Percentiles rank a stretch among this genome's conserved stretches.
Conservation (phyloP, 192 early-diverging fungal genomes). For the Powellomyces hirtus region DNA sequence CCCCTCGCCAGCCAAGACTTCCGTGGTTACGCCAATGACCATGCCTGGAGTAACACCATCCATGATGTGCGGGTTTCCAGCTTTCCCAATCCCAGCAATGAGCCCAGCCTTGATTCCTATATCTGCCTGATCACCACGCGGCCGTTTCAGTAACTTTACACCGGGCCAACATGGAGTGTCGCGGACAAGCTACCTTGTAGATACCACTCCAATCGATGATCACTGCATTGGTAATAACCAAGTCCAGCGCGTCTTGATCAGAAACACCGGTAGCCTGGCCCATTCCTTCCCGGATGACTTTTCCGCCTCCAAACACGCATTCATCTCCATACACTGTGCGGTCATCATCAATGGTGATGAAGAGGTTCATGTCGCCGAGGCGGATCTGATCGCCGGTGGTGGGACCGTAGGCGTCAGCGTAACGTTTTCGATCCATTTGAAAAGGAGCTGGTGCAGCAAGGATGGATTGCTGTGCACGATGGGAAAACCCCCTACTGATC, state of each 20-base stretch:
- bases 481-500: conserved; percentile 54
- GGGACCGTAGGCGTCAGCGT: conserved; percentile 90
- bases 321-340: conserved; percentile 92
- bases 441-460: conserved; percentile 54
- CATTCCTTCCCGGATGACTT: conserved; percentile 93
- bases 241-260: conserved; percentile 76
- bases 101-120: conserved; percentile 87
- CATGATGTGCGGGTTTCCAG: conserved; percentile 98
- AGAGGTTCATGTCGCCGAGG: conserved; percentile 81
- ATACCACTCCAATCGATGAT: conserved; percentile 93
- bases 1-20: conserved; percentile 89
- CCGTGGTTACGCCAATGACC: conserved; percentile 84
- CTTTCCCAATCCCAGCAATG: conserved; percentile 93
- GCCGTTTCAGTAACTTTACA: no score
- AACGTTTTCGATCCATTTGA: conserved; percentile 73
- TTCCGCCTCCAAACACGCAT: conserved; percentile 94
- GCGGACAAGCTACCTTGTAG: conserved; percentile 75
- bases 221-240: conserved; percentile 93
- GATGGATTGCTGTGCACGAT: conserved; percentile 49
- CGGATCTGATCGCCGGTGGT: conserved; percentile 87
- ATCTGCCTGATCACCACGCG: conserved; percentile 64
- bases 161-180: no score
- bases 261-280: conserved; percentile 71
- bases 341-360: conserved; percentile 86
- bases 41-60: conserved; percentile 85